phyloP scores from a whole-genome alignment of 176 grass and related monocot species.

The Cenchrus americanus region DNA sequence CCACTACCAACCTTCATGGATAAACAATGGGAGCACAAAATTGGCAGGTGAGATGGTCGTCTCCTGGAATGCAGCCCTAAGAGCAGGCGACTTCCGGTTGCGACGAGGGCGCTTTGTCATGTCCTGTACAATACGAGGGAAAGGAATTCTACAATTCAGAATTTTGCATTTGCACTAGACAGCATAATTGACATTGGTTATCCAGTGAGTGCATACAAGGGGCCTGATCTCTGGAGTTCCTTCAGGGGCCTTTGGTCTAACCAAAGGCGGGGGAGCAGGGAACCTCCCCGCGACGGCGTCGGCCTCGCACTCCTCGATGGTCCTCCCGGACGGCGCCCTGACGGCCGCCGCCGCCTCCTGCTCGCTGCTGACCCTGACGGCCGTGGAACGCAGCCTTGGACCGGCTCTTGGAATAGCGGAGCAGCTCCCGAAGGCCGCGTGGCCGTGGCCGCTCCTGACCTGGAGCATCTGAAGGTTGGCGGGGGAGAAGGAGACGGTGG shows the following conservation, averaged over 20 bases:
- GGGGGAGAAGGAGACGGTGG: constrained; percentile 65
- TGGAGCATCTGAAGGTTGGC: constrained; percentile 61
- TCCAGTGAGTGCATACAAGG: constrained; percentile 53
- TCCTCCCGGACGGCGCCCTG: constrained; percentile 68
- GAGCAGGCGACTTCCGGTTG: constrained; percentile 71
- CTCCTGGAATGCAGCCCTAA: constrained; percentile 92
- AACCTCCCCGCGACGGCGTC: constrained; percentile 84
- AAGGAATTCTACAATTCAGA: constrained; percentile 20
- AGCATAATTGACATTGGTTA: constrained; percentile 25
- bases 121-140: constrained; percentile 44
- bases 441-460: constrained; percentile 45
- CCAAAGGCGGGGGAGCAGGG: constrained; percentile 54
- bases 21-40: constrained; percentile 90
- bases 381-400: constrained; percentile 35
- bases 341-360: constrained; percentile 49
- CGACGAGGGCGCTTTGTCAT: constrained; percentile 83
- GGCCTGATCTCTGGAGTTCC: constrained; percentile 82
- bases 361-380: constrained; percentile 69
- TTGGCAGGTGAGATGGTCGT: constrained; percentile 72
- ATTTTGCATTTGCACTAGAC: neutral
- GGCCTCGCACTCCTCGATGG: constrained; percentile 94
- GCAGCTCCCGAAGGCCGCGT: constrained; percentile 40
- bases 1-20: constrained; percentile 84
- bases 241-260: constrained; percentile 64
- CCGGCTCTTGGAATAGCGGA: constrained; percentile 38